phyloP scores from a whole-genome alignment of 495 filamentous ascomycete genomes.

The Talaromyces stipitatus region DNA sequence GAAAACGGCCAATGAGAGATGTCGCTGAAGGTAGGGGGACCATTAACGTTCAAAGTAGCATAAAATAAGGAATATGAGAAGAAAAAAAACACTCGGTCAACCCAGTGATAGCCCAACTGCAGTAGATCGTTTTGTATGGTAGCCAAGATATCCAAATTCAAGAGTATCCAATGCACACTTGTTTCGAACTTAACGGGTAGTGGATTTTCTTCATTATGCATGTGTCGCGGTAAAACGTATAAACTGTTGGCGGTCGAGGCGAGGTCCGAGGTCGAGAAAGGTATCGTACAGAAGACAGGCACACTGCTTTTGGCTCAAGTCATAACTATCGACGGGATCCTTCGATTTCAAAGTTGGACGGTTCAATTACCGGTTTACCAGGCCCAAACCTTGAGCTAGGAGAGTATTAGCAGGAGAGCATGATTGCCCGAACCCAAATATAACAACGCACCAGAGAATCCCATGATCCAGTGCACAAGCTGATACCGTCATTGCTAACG shows the following conservation, averaged over 20 bases:
- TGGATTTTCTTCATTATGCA: background rate
- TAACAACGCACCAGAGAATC: slow-evolving; percentile 82
- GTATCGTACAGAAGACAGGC: slow-evolving; percentile 8
- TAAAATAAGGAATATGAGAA: background rate
- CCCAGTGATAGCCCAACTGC: background rate
- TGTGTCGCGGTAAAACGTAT: background rate
- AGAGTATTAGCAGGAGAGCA: background rate
- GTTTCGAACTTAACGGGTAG: background rate
- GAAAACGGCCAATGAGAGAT: background rate
- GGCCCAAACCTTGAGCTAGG: slow-evolving; percentile 82
- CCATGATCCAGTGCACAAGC: slow-evolving; percentile 98
- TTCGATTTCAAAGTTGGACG: background rate
- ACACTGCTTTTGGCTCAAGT: slow-evolving; percentile 6
- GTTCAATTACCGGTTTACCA: slow-evolving; percentile 38
- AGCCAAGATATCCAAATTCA: background rate
- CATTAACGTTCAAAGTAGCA: background rate
- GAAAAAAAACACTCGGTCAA: background rate
- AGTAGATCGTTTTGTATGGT: background rate
- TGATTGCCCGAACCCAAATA: background rate
- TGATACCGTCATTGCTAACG: slow-evolving; percentile 98
- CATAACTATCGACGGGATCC: background rate
- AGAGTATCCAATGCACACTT: background rate
- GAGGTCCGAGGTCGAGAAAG: background rate
- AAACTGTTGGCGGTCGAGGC: background rate
- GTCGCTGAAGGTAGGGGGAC: slow-evolving; percentile 4